These are phyloP conservation scores for Digitaria exilis DNA, from an alignment of 202 grass and related monocot species.

Conservation along the genomic window DNA sequence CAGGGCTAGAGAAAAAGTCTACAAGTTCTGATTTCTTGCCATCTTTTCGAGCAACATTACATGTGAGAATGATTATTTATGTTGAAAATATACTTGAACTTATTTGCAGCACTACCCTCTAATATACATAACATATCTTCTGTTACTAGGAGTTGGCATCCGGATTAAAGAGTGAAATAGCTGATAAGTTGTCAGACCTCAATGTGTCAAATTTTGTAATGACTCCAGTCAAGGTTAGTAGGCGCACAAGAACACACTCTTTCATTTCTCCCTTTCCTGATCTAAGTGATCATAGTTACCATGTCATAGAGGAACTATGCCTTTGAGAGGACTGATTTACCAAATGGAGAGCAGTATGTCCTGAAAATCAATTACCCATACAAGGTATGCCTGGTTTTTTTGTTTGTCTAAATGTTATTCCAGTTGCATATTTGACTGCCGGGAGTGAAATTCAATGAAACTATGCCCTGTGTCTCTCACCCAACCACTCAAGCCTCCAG, in stretches of 20 bases:
- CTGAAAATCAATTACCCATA: constrained; percentile 97
- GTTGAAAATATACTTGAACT: constrained; percentile 22
- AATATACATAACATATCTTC: constrained; percentile 41
- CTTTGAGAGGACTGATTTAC: constrained; percentile 88
- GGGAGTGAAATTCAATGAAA: not conserved
- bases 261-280: not conserved
- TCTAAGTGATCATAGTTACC: constrained; percentile 38
- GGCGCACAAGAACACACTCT: not conserved
- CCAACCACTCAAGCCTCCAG: constrained; percentile 10
- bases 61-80: constrained; percentile 63
- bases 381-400: constrained; percentile 60
- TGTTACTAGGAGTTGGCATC: constrained; percentile 78
- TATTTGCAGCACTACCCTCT: constrained; percentile 22
- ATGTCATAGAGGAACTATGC: constrained; percentile 91
- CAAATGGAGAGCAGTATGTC: constrained; percentile 88
- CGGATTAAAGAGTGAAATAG: constrained; percentile 85
- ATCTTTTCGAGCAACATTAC: constrained; percentile 68
- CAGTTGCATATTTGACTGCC: constrained; percentile 9
- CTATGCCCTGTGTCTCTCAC: not conserved
- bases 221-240: constrained; percentile 91
- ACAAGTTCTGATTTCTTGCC: constrained; percentile 52
- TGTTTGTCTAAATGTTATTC: not conserved
- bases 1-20: constrained; percentile 47
- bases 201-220: constrained; percentile 92
- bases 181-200: constrained; percentile 77